These are phyloP conservation scores for Stephanodiscus minutulus DNA, from an alignment of 108 stramenopile genomes.

Conservation along the genomic window DNA sequence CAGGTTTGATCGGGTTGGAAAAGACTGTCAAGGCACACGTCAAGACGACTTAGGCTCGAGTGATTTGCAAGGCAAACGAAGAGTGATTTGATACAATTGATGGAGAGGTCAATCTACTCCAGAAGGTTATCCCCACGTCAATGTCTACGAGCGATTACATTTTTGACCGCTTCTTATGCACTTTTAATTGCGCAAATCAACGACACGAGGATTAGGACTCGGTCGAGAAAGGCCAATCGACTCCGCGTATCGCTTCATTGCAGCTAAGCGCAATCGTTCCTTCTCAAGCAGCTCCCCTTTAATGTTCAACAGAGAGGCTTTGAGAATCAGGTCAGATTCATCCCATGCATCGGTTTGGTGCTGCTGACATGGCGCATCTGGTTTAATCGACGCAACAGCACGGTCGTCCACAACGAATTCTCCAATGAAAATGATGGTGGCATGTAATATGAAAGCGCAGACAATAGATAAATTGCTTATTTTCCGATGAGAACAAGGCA, in stretches of 20 bases:
- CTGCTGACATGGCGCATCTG: conserved; percentile 1
- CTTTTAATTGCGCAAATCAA: background rate
- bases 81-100: no score
- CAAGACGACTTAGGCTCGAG: no score
- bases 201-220: background rate
- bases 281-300: conserved; percentile 11
- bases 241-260: background rate
- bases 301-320: conserved; percentile 5
- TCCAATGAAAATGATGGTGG: conserved; percentile 1
- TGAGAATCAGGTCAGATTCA: background rate
- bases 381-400: background rate
- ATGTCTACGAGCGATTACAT: no score
- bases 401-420: conserved; percentile 25
- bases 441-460: background rate
- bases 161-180: background rate
- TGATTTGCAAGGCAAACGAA: no score
- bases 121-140: no score
- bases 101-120: no score
- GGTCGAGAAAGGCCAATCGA: conserved; percentile 4
- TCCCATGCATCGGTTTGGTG: background rate
- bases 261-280: background rate
- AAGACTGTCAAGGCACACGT: no score
- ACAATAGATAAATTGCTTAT: background rate
- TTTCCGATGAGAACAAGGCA: no score
- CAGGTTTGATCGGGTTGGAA: no score